These are phyloP conservation scores for Annona squamosa DNA, from an alignment of 164 flowering plant genomes.

Conservation along the genomic window DNA sequence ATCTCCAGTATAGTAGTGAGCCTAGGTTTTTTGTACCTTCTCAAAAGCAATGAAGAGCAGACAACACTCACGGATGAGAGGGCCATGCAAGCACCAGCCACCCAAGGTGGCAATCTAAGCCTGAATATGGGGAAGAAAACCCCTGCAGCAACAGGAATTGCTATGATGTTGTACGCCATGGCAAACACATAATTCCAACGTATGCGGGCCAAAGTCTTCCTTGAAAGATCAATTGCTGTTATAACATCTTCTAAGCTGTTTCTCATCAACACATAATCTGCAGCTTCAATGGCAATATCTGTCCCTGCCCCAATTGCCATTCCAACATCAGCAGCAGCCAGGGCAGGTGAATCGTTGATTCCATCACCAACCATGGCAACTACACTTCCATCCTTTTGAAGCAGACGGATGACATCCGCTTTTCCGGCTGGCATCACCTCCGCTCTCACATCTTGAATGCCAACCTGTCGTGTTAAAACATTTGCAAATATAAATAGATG, in stretches of 20 bases:
- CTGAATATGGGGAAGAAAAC: slow-evolving; percentile 60
- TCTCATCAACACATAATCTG: slow-evolving; percentile 91
- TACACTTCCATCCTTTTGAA: slow-evolving; percentile 64
- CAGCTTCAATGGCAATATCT: slow-evolving; percentile 97
- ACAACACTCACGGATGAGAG: slow-evolving; percentile 93
- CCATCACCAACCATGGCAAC: slow-evolving; percentile 99
- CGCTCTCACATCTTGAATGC: slow-evolving; percentile 76
- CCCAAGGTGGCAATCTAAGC: slow-evolving; percentile 88
- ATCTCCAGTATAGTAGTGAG: slow-evolving; percentile 84
- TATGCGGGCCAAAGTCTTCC: slow-evolving; percentile 80
- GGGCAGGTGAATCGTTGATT: slow-evolving; percentile 94
- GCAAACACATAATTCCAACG: slow-evolving; percentile 83
- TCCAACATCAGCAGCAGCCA: slow-evolving; percentile 97
- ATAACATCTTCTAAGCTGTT: slow-evolving; percentile 89
- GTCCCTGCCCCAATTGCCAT: slow-evolving; percentile 99
- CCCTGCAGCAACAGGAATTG: slow-evolving; percentile 95
- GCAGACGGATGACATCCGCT: slow-evolving; percentile 68
- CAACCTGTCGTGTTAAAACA: slow-evolving; percentile 43
- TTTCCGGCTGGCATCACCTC: slow-evolving; percentile 96
- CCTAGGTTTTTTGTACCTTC: slow-evolving; percentile 78
- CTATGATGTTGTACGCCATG: slow-evolving; percentile 83
- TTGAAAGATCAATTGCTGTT: slow-evolving; percentile 87
- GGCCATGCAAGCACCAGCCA: slow-evolving; percentile 98
- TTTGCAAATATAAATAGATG: background rate
- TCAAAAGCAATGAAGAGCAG: slow-evolving; percentile 92